phyloP scores from a whole-genome alignment of 192 early-diverging fungal species.

The Entomortierella lignicola region DNA sequence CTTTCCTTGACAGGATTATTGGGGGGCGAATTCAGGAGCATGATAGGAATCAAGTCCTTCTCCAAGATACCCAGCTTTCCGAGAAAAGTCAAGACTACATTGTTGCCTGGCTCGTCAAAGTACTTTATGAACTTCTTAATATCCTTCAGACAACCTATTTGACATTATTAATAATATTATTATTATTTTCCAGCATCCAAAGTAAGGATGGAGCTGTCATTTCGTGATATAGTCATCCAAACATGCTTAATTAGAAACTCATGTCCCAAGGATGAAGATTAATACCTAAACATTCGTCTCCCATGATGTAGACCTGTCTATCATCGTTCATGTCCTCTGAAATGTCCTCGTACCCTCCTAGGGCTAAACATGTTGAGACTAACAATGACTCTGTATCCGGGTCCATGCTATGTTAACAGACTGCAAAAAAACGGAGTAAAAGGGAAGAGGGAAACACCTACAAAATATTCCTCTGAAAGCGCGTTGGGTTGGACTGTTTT shows the following conservation, averaged over 20 bases:
- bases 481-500: background rate
- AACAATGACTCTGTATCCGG: constrained; percentile 59
- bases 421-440: background rate
- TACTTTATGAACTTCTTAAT: constrained; percentile 86
- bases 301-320: constrained; percentile 73
- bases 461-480: background rate
- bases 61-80: constrained; percentile 82
- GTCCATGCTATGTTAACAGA: constrained; percentile 26
- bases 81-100: constrained; percentile 72
- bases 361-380: constrained; percentile 83
- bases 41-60: constrained; percentile 83
- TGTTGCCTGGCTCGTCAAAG: constrained; percentile 72
- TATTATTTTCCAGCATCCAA: background rate
- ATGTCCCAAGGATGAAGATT: background rate
- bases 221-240: background rate
- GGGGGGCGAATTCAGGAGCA: constrained; percentile 57
- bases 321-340: constrained; percentile 50
- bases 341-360: constrained; percentile 79
- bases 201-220: background rate
- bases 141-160: constrained; percentile 83
- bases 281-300: constrained; percentile 84
- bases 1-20: constrained; percentile 49
- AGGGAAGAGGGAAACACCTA: too few species aligned
- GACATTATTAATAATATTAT: too few species aligned
- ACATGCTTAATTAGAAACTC: background rate